Percentiles rank a stretch among this genome's conserved stretches.
Evolutionary conservation across 1,139 yeast genomes (phyloP).

Genomic region (Cylindricascospora bacillispora): DNA sequence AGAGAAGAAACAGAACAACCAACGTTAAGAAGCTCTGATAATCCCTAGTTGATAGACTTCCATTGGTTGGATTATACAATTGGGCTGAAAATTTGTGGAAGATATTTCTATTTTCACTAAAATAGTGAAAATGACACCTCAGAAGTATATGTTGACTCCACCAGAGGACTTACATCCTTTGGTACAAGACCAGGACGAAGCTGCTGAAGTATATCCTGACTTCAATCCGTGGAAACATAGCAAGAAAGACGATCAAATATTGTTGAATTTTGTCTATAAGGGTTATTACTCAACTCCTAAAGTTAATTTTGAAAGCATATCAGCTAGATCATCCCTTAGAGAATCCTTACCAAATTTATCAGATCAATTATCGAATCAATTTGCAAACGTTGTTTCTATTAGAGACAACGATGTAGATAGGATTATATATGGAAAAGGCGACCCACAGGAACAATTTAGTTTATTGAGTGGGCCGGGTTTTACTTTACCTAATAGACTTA

Average conservation of each 20-base stretch:
- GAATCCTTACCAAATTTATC: conserved; percentile 37
- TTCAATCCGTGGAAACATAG: conserved; percentile 68
- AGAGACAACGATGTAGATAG: conserved; percentile 57
- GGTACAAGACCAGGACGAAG: conserved; percentile 6
- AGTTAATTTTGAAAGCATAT: conserved; percentile 45
- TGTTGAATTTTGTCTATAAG: conserved; percentile 39
- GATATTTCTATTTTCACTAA: too few relatives aligned
- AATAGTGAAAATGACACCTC: conserved; percentile 16
- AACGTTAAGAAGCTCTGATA: too few relatives aligned
- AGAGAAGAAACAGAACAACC: too few relatives aligned
- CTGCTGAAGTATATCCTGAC: conserved; percentile 44
- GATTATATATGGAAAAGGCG: conserved; percentile 33
- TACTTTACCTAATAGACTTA: conserved; percentile 40
- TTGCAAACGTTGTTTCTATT: conserved; percentile 52
- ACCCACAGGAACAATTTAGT: conserved; percentile 6
- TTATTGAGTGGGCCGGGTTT: conserved; percentile 23
- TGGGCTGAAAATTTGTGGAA: too few relatives aligned
- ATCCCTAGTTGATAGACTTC: too few relatives aligned
- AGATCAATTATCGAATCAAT: conserved; percentile 46
- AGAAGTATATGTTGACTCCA: conserved; percentile 21
- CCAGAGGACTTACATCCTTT: conserved; percentile 25
- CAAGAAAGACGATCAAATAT: conserved; percentile 39
- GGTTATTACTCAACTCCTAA: conserved; percentile 45
- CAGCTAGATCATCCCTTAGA: conserved; percentile 38
- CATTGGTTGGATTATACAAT: too few relatives aligned